These are phyloP conservation scores for Gossypium schwendimanii DNA, from an alignment of 441 rosid genomes.

Conservation along the genomic window DNA sequence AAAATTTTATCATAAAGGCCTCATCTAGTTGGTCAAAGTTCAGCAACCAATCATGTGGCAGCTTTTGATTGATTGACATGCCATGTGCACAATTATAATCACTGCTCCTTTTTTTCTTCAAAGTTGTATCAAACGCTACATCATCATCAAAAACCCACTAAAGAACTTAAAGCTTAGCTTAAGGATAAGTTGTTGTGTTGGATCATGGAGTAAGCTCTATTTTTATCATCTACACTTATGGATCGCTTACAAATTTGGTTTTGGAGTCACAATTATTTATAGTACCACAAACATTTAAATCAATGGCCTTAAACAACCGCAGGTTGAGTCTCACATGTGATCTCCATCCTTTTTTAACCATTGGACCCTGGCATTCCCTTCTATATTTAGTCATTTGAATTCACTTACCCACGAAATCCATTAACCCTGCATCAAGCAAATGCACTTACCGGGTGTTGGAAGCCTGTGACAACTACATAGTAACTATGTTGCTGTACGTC, in stretches of 20 bases:
- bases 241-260: too few relatives aligned
- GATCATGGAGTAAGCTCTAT: too few relatives aligned
- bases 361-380: background rate
- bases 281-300: too few relatives aligned
- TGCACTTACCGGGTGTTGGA: background rate
- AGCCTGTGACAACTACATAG: background rate
- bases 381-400: background rate
- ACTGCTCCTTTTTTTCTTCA: slow-evolving; percentile 13
- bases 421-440: background rate
- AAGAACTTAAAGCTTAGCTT: too few relatives aligned
- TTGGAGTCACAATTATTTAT: too few relatives aligned
- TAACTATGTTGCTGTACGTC: background rate
- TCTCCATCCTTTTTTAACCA: slow-evolving; percentile 6
- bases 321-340: slow-evolving; percentile 15
- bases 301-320: slow-evolving; percentile 7
- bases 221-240: too few relatives aligned
- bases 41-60: too few relatives aligned
- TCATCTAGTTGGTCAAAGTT: too few relatives aligned
- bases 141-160: slow-evolving; percentile 3
- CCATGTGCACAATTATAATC: too few relatives aligned
- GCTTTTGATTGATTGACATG: too few relatives aligned
- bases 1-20: too few relatives aligned
- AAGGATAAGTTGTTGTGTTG: too few relatives aligned
- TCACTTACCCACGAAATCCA: slow-evolving; percentile 8
- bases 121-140: slow-evolving; percentile 19